Evolutionary conservation across 352 stramenopile genomes (phyloP).

Genomic region (Nothophytophthora sp.): DNA sequence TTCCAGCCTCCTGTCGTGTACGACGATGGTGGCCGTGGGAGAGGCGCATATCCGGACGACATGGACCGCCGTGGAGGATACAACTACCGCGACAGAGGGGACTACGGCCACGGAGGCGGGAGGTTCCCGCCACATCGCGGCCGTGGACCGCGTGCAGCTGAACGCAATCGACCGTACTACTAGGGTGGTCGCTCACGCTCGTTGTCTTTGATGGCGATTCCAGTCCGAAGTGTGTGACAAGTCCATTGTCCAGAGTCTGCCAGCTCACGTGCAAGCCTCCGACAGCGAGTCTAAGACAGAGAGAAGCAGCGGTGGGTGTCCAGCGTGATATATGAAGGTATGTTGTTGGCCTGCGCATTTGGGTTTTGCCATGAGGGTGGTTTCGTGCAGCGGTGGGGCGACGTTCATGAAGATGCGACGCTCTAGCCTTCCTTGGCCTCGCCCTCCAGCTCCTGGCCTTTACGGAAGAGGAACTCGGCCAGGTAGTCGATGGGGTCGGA

Average conservation of each 20-base stretch:
- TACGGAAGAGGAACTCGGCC: constrained; percentile 86
- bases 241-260: no score
- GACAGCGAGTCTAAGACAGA: no score
- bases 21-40: constrained; percentile 2
- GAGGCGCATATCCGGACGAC: constrained; percentile 8
- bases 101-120: constrained; percentile 1
- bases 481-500: constrained; percentile 89
- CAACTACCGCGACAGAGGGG: constrained; percentile 19
- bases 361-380: constrained; percentile 2
- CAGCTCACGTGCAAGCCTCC: no score
- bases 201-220: no score
- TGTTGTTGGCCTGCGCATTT: neutral
- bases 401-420: no score
- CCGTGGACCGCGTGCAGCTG: neutral
- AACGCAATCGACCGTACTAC: constrained; percentile 8
- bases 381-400: no score
- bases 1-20: constrained; percentile 5
- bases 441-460: constrained; percentile 60
- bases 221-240: no score
- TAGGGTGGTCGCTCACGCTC: no score
- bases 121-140: neutral
- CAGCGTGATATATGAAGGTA: no score
- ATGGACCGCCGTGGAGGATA: constrained; percentile 3
- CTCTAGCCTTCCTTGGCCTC: constrained; percentile 29
- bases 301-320: no score